A percentile compares a stretch with the other conserved stretches of the same genome.
phyloP scores from a whole-genome alignment of 495 filamentous ascomycete genomes.

The Neurospora terricola region DNA sequence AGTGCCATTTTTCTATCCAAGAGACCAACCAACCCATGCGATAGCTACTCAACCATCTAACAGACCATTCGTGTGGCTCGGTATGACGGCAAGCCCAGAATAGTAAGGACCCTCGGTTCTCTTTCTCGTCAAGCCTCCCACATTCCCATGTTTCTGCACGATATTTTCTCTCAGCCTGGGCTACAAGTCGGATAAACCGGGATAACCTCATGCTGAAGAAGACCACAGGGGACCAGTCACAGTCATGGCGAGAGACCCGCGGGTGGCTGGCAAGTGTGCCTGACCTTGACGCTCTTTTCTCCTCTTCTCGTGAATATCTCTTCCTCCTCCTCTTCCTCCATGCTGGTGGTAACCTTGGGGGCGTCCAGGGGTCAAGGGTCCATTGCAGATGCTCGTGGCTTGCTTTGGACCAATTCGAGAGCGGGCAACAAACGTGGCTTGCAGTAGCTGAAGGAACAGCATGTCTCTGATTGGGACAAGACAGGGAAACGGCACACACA shows the following conservation, averaged over 20 bases:
- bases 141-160: neutral
- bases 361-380: neutral
- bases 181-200: neutral
- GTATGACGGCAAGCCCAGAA: neutral
- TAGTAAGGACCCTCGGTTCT: neutral
- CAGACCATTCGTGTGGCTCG: neutral
- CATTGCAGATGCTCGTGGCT: neutral
- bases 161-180: neutral
- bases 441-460: neutral
- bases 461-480: neutral
- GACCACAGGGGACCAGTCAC: neutral
- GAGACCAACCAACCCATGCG: neutral
- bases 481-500: neutral
- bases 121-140: neutral
- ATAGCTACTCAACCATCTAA: neutral
- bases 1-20: neutral
- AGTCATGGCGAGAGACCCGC: neutral
- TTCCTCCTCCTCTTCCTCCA: neutral
- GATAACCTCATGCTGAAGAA: neutral
- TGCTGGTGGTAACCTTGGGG: neutral
- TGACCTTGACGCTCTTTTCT: neutral
- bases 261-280: neutral
- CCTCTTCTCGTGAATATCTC: neutral
- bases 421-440: neutral
- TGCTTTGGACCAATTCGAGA: conserved; percentile 2